Conservation (phyloP, 805 yeast species). For the Hanseniaspora nectarophila region DNA sequence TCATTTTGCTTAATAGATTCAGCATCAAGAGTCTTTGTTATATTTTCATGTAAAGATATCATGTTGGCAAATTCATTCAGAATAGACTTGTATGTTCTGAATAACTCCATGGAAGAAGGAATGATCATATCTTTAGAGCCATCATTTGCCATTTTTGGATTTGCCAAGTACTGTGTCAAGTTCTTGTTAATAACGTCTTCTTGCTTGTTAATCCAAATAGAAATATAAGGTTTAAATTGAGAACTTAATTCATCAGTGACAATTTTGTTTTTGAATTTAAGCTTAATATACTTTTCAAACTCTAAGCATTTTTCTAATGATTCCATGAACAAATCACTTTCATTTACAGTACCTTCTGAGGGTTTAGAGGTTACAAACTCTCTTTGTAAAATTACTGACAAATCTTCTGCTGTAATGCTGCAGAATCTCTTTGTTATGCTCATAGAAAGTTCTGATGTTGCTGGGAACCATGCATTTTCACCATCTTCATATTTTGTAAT, state of each 20-base stretch:
- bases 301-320: slow-evolving; percentile 69
- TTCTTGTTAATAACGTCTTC: slow-evolving; percentile 50
- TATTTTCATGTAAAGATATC: slow-evolving; percentile 39
- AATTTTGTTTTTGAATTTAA: slow-evolving; percentile 41
- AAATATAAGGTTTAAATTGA: slow-evolving; percentile 75
- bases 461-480: slow-evolving; percentile 43
- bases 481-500: slow-evolving; percentile 36
- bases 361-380: slow-evolving; percentile 29
- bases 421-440: slow-evolving; percentile 54
- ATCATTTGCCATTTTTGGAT: slow-evolving; percentile 38
- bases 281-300: slow-evolving; percentile 63
- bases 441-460: slow-evolving; percentile 56
- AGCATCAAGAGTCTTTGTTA: neutral
- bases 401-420: slow-evolving; percentile 54
- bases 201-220: slow-evolving; percentile 79
- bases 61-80: slow-evolving; percentile 38
- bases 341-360: slow-evolving; percentile 6
- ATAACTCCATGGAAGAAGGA: slow-evolving; percentile 77
- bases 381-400: slow-evolving; percentile 41
- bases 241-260: slow-evolving; percentile 36
- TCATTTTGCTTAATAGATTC: slow-evolving; percentile 34
- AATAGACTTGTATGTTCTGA: slow-evolving; percentile 61
- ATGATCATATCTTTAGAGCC: slow-evolving; percentile 54
- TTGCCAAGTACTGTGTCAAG: slow-evolving; percentile 51
- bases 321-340: slow-evolving; percentile 35